Evolutionary conservation across 257 asterid genomes (phyloP).

Genomic region (Gentiana dahurica): DNA sequence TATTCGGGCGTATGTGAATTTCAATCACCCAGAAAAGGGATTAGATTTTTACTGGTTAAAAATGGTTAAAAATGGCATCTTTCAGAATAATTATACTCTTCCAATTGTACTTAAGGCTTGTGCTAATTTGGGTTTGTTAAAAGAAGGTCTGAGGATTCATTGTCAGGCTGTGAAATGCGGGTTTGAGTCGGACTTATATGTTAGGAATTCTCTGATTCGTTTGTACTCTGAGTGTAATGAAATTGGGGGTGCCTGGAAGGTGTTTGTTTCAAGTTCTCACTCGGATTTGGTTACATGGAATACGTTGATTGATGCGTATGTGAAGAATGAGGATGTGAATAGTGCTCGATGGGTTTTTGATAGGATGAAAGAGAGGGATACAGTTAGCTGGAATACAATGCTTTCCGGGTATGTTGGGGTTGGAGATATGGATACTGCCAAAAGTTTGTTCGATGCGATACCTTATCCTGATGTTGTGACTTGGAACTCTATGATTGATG

Average conservation of each 20-base stretch:
- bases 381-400: conserved; percentile 32
- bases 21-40: conserved; percentile 16
- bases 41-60: conserved; percentile 18
- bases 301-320: conserved; percentile 26
- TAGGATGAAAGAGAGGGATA: conserved; percentile 23
- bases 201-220: conserved; percentile 20
- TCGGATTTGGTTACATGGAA: conserved; percentile 33
- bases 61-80: conserved; percentile 22
- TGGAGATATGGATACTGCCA: conserved; percentile 24
- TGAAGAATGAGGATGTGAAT: conserved; percentile 21
- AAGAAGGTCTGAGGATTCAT: conserved; percentile 23
- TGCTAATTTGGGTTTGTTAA: conserved; percentile 18
- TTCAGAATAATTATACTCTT: conserved; percentile 24
- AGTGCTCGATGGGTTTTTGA: conserved; percentile 23
- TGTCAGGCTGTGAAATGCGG: conserved; percentile 21
- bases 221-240: conserved; percentile 16
- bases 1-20: conserved; percentile 19
- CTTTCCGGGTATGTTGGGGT: conserved; percentile 22
- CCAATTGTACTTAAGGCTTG: conserved; percentile 27
- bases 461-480: conserved; percentile 23
- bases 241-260: conserved; percentile 19
- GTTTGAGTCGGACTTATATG: conserved; percentile 25
- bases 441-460: conserved; percentile 16
- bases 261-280: conserved; percentile 25
- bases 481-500: conserved; percentile 33